Evolutionary conservation across 2,329 filamentous ascomycete genomes (phyloP).

Genomic region (Paecilomyces sp.): DNA sequence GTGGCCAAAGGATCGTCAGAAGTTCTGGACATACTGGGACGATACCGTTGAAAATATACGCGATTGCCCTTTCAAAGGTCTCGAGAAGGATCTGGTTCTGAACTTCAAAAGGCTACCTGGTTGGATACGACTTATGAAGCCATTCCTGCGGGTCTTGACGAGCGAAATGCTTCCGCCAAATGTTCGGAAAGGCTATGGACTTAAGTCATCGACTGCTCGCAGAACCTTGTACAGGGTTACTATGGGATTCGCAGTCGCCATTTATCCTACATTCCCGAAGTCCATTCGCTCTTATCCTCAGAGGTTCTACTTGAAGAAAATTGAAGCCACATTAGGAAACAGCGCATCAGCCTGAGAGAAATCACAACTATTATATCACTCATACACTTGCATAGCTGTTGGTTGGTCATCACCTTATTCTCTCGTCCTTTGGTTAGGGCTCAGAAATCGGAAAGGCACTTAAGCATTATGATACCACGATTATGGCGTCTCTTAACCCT

Average conservation of each 20-base stretch:
- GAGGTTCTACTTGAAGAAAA: slow-evolving; percentile 22
- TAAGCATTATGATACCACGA: too few relatives aligned
- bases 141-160: slow-evolving; percentile 22
- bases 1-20: slow-evolving; percentile 23
- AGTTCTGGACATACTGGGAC: slow-evolving; percentile 32
- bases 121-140: slow-evolving; percentile 22
- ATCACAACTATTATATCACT: too few relatives aligned
- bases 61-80: slow-evolving; percentile 19
- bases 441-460: too few relatives aligned
- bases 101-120: slow-evolving; percentile 16
- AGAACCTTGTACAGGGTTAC: slow-evolving; percentile 20
- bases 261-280: slow-evolving; percentile 26
- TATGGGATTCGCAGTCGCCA: slow-evolving; percentile 24
- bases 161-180: slow-evolving; percentile 28
- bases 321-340: slow-evolving; percentile 5
- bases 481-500: too few relatives aligned
- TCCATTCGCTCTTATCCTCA: slow-evolving; percentile 23
- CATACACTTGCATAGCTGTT: too few relatives aligned
- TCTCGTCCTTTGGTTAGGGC: too few relatives aligned
- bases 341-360: too few relatives aligned
- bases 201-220: slow-evolving; percentile 20
- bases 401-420: too few relatives aligned
- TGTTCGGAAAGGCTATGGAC: slow-evolving; percentile 25
- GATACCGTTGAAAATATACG: slow-evolving; percentile 18
- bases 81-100: slow-evolving; percentile 20